phyloP scores from a whole-genome alignment of 495 filamentous ascomycete species.

The Lentithecium fluviatile region DNA sequence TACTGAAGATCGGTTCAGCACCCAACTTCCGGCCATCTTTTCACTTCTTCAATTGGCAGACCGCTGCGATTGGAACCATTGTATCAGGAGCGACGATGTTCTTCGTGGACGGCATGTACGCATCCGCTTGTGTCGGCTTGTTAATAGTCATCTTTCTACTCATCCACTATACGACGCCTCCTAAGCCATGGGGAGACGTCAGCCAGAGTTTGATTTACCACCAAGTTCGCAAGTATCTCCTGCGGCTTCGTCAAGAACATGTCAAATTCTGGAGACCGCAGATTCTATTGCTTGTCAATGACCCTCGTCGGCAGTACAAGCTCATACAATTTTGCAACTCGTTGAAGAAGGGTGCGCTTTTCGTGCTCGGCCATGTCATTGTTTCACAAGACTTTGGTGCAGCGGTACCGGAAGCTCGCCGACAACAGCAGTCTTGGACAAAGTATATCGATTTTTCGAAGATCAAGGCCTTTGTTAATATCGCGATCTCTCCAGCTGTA shows the following conservation, averaged over 20 bases:
- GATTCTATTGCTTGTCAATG: conserved; percentile 80
- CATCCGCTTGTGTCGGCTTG: conserved; percentile 69
- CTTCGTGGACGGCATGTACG: conserved; percentile 83
- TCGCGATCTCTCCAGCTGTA: conserved; percentile 75
- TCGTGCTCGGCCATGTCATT: conserved; percentile 83
- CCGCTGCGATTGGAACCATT: conserved; percentile 69
- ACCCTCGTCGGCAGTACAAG: conserved; percentile 71
- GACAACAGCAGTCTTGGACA: conserved; percentile 78
- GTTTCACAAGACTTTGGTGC: conserved; percentile 77
- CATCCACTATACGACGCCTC: conserved; percentile 81
- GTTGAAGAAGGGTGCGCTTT: conserved; percentile 81
- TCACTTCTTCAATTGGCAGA: conserved; percentile 84
- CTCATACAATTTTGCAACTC: conserved; percentile 91
- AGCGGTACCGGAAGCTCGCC: conserved; percentile 75
- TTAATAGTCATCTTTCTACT: conserved; percentile 74
- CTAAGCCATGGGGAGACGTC: conserved; percentile 88
- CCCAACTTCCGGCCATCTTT: conserved; percentile 89
- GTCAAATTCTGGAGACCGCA: conserved; percentile 91
- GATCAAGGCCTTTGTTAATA: conserved; percentile 86
- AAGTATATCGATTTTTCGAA: conserved; percentile 84
- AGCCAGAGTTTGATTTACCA: conserved; percentile 88
- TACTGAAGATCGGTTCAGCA: conserved; percentile 88
- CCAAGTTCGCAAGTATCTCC: conserved; percentile 83
- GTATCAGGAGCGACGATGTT: conserved; percentile 80
- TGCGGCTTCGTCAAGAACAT: conserved; percentile 79